Evolutionary conservation across 1,284 basidiomycete species (phyloP).

Genomic region (Phlebopus sp.): DNA sequence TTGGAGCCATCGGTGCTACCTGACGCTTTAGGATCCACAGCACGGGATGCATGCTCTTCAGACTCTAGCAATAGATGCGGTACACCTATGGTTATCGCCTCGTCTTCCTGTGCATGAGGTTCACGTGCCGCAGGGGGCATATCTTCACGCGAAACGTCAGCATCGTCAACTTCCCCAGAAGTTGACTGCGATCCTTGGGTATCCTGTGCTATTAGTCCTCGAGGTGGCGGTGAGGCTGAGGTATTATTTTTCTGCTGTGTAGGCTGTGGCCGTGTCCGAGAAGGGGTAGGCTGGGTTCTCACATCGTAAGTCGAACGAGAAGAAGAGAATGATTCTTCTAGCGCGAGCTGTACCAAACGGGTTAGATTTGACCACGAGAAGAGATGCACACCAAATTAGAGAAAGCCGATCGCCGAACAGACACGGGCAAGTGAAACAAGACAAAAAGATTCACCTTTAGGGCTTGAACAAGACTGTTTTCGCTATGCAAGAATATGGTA

Average conservation of each 20-base stretch:
- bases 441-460: conserved; percentile 58
- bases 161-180: not conserved
- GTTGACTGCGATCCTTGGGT: not conserved
- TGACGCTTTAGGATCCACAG: conserved; percentile 25
- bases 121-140: no score
- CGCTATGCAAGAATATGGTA: conserved; percentile 90
- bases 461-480: conserved; percentile 75
- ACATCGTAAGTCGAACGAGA: conserved; percentile 69
- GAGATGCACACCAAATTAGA: no score
- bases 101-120: not conserved
- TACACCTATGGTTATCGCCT: conserved; percentile 7
- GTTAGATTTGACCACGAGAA: no score
- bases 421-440: not conserved
- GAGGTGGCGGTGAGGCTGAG: not conserved
- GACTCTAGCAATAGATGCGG: conserved; percentile 10
- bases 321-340: conserved; percentile 66
- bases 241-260: conserved; percentile 1
- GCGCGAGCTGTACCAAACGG: conserved; percentile 37
- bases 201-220: no score
- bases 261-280: conserved; percentile 6
- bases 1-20: conserved; percentile 2
- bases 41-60: conserved; percentile 9
- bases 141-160: not conserved
- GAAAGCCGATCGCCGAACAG: no score
- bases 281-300: conserved; percentile 22